These are phyloP conservation scores for Lithospermum erythrorhizon DNA, from an alignment of 257 asterid genomes.

Conservation along the genomic window DNA sequence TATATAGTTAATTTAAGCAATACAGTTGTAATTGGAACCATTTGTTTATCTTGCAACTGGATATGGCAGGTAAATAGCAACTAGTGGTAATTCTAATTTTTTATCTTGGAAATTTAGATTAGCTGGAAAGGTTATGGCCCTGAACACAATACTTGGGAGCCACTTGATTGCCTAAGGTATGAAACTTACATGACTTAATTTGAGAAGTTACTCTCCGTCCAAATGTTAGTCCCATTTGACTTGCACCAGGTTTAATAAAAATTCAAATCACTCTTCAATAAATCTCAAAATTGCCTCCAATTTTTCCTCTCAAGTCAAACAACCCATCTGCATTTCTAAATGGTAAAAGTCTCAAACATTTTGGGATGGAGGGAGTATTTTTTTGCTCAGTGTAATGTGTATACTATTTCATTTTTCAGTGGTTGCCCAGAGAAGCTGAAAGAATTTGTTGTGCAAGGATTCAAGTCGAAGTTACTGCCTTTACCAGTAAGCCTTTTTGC, in stretches of 20 bases:
- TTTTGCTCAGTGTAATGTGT: neutral
- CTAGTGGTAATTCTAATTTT: neutral
- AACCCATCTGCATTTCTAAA: too few species aligned
- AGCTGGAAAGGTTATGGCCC: conserved; percentile 36
- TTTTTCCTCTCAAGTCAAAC: too few species aligned
- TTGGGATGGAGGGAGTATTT: too few species aligned
- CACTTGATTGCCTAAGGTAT: conserved; percentile 32
- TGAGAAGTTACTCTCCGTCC: neutral
- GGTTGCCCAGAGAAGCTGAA: conserved; percentile 23
- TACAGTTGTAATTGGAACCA: too few species aligned
- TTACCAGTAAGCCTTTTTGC: conserved; percentile 32
- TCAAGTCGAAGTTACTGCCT: conserved; percentile 20
- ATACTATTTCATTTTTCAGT: conserved; percentile 9
- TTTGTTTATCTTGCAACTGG: too few species aligned
- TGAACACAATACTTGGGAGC: conserved; percentile 41
- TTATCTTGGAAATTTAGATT: conserved; percentile 16
- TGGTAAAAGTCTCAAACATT: too few species aligned
- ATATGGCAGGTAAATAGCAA: neutral
- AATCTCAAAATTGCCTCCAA: too few species aligned
- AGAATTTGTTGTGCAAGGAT: conserved; percentile 26
- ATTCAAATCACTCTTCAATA: too few species aligned
- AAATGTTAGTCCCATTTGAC: too few species aligned
- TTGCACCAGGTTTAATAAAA: too few species aligned
- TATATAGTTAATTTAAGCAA: too few species aligned
- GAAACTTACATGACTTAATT: neutral